Evolutionary conservation across 768 basidiomycete genomes (phyloP).

Genomic region (button mushroom (Agaricus bisporus)): DNA sequence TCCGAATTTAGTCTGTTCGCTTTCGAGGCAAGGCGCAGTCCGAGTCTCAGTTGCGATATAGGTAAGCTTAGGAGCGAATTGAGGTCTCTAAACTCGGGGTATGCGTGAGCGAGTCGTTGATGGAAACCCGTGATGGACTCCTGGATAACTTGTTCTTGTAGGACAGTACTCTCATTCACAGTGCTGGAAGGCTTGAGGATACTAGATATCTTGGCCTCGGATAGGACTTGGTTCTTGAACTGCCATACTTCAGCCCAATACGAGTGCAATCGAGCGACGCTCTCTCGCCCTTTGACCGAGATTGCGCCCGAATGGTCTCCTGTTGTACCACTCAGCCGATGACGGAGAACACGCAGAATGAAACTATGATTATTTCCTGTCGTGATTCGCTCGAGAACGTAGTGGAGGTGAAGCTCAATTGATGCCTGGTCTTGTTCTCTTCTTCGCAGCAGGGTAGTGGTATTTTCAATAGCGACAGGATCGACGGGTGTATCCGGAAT

Average conservation of each 20-base stretch:
- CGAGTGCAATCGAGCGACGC: slow-evolving; percentile 44
- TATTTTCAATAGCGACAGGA: slow-evolving; percentile 64
- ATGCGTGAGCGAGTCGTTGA: slow-evolving; percentile 62
- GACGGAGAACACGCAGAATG: slow-evolving; percentile 41
- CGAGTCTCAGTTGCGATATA: slow-evolving; percentile 61
- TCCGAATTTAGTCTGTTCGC: slow-evolving; percentile 13
- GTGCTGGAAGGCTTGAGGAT: slow-evolving; percentile 25
- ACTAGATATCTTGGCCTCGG: slow-evolving; percentile 10
- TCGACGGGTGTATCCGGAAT: slow-evolving; percentile 85
- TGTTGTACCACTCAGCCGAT: slow-evolving; percentile 22
- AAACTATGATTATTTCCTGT: slow-evolving; percentile 51
- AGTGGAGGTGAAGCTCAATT: slow-evolving; percentile 49
- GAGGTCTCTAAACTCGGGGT: slow-evolving; percentile 70
- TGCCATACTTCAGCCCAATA: slow-evolving; percentile 77
- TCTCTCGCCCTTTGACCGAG: slow-evolving; percentile 27
- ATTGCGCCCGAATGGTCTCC: slow-evolving; percentile 21
- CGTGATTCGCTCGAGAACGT: slow-evolving; percentile 43
- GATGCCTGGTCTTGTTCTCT: slow-evolving; percentile 33
- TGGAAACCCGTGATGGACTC: slow-evolving; percentile 73
- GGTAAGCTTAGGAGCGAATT: slow-evolving; percentile 59
- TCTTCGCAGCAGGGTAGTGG: slow-evolving; percentile 35
- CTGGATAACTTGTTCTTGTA: slow-evolving; percentile 70
- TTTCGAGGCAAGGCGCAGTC: slow-evolving; percentile 43
- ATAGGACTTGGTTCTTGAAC: slow-evolving; percentile 58
- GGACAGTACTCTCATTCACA: slow-evolving; percentile 18